Base-by-base conservation (phyloP, 306 rosid genomes). In the Coriaria nepalensis region DNA sequence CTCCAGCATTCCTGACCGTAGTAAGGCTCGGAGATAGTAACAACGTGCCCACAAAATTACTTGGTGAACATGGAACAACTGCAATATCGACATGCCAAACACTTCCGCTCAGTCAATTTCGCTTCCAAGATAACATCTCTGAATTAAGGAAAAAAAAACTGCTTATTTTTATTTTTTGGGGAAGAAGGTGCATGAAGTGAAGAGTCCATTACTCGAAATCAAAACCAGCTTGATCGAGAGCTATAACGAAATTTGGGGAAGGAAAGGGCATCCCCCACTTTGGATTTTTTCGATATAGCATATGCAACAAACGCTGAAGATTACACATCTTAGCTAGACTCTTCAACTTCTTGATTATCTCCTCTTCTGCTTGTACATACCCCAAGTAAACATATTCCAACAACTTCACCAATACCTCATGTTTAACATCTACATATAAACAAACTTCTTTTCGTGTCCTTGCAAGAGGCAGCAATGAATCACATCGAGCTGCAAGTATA, bases 1-100 rank as follows among this genome's bases (percentile, higher is more conserved):
- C 60, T 88, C 96, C 71, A 57, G 76, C 95, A 88, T 88, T 68
- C 95, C 90, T 45, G 95, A 83, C 49, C 68, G 61, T 47, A 81
- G 78, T 65, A 88, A 74, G 65, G 78, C 95, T 47, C 53, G 74
- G 50, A 88, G 68, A 68, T 88, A 88, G 45, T 76, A 81, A 66
- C 79, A 81, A 56, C 78, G 78, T 59, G 86, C 57, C 53, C 75
- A 82, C 77, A 88, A 62, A 53, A 88, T 60, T 50, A 81, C 77
- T 70, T 81, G 83, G 80, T 88, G 97, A 55, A 42, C 78, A 71
- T 88, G 97, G 73, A 74, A 36, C 53, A 64, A 55, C 77, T 58
- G 73, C 95, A 88, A 60, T 64, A 20, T 20, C 20, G 46, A 63
- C 97, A 88, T 38, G 68, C 52, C 93, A 95, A 81, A 45, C 69